Base-by-base conservation (phyloP, 176 grass and related monocot genomes). In the Zoysia japonica region DNA sequence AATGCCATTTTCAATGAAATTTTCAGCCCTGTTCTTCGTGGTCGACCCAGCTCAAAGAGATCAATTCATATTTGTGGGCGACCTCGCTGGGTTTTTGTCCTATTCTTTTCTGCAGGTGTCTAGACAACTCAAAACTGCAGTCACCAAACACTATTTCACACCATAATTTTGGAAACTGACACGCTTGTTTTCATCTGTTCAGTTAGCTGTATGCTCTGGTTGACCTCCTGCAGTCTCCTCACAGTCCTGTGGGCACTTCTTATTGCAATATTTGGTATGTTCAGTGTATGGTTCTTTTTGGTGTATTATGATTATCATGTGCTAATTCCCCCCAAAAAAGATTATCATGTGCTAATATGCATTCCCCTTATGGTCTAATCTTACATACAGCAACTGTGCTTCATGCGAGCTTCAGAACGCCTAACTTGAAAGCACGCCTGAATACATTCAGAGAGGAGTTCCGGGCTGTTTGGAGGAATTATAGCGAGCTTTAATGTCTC, bases 381-480 rank as follows among this genome's bases (percentile, higher is more conserved):
- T 55, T 77, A 56, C 66, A 3, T 88, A 57, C 87, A 99, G 96
- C 84, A 55, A 94, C 84, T 17, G 51, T 99, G 12, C 81, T 99
- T 61, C 96, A 95, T 93, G 96, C 96, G 35, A 99, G 96, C 83
- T 89, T 99, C 65, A 90, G 96, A 88, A 87, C 91, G 84, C 96
- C 96, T 65, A 99, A 99, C 81, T 61, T 99, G 70, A 99, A 99
- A 91, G 92, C 96, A 77, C 96, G 92, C 14, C 78, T 99, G 68
- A 99, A 94, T 79, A 95, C 96, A 84, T 99, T 99, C 83, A 92
- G 96, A 65, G 96, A 99, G 86, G 96, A 99, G 84, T 95, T 99
- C 80, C 92, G 90, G 60, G 88, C 90, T 47, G 96, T 92, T 47
- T 99, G 92, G 92, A 65, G 96, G 84, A 99, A 95, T 91, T 95